These are phyloP conservation scores for Chloranthus sessilifolius DNA, from an alignment of 164 flowering plant species.

Conservation along the genomic window DNA sequence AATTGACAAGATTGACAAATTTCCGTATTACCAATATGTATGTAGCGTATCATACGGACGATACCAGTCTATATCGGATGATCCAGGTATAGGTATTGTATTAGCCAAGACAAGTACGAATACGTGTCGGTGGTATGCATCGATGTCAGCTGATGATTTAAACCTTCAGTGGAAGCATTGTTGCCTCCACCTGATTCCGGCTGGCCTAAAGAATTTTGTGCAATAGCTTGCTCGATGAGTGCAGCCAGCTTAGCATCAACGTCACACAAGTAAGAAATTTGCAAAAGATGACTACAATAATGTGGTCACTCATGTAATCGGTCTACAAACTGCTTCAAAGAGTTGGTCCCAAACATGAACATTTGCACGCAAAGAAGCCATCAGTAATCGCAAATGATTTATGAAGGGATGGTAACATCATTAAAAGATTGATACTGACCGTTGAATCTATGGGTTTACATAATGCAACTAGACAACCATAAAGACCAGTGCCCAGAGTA, in stretches of 20 bases:
- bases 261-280: conserved; percentile 88
- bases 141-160: too few species aligned
- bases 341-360: conserved; percentile 86
- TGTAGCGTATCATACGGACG: too few species aligned
- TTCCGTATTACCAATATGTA: too few species aligned
- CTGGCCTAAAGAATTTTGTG: conserved; percentile 64
- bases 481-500: conserved; percentile 85
- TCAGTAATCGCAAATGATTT: conserved; percentile 9
- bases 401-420: too few species aligned
- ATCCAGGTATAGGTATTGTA: too few species aligned
- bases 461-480: conserved; percentile 80
- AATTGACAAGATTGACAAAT: too few species aligned
- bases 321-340: conserved; percentile 90
- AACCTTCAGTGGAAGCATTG: conserved; percentile 37
- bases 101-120: too few species aligned
- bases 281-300: conserved; percentile 94
- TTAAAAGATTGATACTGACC: conserved; percentile 38
- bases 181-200: conserved; percentile 46
- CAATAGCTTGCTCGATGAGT: conserved; percentile 80
- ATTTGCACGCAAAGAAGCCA: conserved; percentile 39
- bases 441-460: conserved; percentile 96
- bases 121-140: too few species aligned
- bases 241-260: conserved; percentile 76
- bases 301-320: conserved; percentile 97
- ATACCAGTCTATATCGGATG: too few species aligned